These are phyloP conservation scores for Acer campestre DNA, from an alignment of 345 rosid genomes.

Conservation along the genomic window DNA sequence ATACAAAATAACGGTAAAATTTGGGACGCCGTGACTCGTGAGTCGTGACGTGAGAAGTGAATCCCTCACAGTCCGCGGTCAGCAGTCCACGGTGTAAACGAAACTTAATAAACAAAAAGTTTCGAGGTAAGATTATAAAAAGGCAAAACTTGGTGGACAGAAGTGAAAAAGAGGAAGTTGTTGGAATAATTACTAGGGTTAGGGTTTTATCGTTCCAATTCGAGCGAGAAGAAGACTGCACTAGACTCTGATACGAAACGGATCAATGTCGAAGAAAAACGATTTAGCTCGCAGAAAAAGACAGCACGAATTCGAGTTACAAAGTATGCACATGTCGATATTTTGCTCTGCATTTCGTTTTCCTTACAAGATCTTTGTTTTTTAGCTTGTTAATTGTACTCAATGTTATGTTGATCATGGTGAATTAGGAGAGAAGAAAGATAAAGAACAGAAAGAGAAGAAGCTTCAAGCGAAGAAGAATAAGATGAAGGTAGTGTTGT, in stretches of 20 bases:
- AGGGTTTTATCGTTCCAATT: constrained; percentile 3
- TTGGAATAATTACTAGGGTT: constrained; percentile 9
- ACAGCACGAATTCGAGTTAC: constrained; percentile 85
- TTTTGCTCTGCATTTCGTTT: not conserved
- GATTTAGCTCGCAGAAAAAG: constrained; percentile 71
- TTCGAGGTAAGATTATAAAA: not conserved
- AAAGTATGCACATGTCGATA: constrained; percentile 38
- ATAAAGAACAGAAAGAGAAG: constrained; percentile 61
- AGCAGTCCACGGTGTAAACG: not conserved
- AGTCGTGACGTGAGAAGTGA: too few relatives aligned
- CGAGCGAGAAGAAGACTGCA: too few relatives aligned
- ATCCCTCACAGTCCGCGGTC: not conserved
- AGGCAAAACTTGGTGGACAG: not conserved
- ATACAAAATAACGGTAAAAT: not conserved
- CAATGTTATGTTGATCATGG: constrained; percentile 14
- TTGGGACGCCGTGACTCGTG: not conserved
- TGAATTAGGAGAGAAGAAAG: constrained; percentile 71
- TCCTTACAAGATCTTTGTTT: not conserved
- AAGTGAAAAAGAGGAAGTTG: not conserved
- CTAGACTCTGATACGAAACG: not conserved
- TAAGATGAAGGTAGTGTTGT: constrained; percentile 77
- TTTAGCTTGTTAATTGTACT: not conserved
- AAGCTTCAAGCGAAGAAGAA: constrained; percentile 85
- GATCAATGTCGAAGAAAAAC: constrained; percentile 95
- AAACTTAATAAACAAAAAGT: not conserved